Conservation (phyloP, 495 filamentous ascomycete species). For the Cladorrhinum samala region DNA sequence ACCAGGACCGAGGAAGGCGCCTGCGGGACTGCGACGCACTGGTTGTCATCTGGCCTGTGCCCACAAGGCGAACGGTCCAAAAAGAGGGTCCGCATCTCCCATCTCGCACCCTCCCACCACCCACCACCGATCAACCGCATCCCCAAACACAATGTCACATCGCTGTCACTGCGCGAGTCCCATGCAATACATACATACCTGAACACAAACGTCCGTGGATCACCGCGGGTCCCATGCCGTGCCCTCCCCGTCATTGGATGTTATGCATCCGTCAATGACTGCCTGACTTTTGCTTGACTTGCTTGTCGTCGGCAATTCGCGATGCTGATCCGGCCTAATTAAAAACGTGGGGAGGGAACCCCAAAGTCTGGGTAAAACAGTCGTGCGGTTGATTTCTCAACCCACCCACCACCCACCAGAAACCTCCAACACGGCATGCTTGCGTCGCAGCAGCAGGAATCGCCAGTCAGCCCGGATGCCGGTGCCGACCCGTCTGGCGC, state of each 20-base stretch:
- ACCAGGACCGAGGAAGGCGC: background rate
- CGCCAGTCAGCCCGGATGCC: slow-evolving; percentile 6
- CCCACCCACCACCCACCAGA: background rate
- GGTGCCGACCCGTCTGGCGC: slow-evolving; percentile 14
- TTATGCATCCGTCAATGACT: no score
- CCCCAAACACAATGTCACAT: background rate
- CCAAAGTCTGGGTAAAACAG: slow-evolving; percentile 20
- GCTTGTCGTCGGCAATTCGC: slow-evolving; percentile 12
- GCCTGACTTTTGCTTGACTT: no score
- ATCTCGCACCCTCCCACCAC: background rate
- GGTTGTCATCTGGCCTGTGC: slow-evolving; percentile 1
- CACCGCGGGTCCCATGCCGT: no score
- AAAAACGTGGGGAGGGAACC: slow-evolving; percentile 5
- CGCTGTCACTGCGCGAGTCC: background rate
- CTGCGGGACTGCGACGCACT: background rate
- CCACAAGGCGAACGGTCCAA: slow-evolving; percentile 22
- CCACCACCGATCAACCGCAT: background rate
- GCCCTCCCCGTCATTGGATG: no score
- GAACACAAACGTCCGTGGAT: background rate
- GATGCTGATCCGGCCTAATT: slow-evolving; percentile 13
- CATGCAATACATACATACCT: background rate
- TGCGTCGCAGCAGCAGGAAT: background rate
- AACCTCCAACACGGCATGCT: no score
- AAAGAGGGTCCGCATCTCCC: background rate
- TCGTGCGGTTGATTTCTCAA: slow-evolving; percentile 10